phyloP scores from a whole-genome alignment of 139 green algal genomes.

The Penium margaritaceum region DNA sequence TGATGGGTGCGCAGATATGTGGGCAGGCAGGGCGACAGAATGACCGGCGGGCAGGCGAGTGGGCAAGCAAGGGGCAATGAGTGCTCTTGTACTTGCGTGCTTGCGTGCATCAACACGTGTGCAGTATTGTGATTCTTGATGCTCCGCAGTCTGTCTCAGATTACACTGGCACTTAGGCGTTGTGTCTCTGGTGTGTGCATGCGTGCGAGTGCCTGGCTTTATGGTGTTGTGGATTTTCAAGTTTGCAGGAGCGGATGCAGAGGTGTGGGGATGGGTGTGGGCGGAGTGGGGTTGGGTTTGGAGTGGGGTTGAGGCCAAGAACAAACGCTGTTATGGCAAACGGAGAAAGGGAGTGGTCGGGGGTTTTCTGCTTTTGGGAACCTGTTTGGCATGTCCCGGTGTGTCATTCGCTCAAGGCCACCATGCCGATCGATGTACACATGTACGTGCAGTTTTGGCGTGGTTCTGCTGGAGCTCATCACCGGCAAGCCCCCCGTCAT shows the following conservation, averaged over 20 bases:
- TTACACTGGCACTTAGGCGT: no score
- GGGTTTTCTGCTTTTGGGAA: no score
- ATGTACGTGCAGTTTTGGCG: constrained; percentile 7
- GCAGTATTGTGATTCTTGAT: no score
- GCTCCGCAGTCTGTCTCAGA: no score
- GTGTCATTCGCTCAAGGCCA: not conserved
- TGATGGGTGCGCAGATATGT: no score
- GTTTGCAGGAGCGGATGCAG: not conserved
- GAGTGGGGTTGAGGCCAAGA: not conserved
- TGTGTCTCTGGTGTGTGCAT: not conserved
- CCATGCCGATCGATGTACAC: not conserved
- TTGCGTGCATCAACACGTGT: no score
- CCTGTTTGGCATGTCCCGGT: no score
- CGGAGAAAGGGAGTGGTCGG: no score
- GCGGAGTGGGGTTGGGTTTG: not conserved
- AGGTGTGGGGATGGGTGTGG: not conserved
- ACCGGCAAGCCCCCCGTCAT: constrained; percentile 1
- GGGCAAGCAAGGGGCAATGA: no score
- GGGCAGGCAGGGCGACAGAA: no score
- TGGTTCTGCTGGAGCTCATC: constrained; percentile 9
- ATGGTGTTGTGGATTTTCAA: not conserved
- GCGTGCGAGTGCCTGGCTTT: not conserved
- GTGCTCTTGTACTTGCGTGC: no score
- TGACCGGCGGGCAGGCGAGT: no score
- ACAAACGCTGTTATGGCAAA: not conserved